A percentile compares a stretch with the other conserved stretches of the same genome.
Evolutionary conservation across 192 early-diverging fungal species (phyloP).

Genomic region (Coemansia brasiliensis): DNA sequence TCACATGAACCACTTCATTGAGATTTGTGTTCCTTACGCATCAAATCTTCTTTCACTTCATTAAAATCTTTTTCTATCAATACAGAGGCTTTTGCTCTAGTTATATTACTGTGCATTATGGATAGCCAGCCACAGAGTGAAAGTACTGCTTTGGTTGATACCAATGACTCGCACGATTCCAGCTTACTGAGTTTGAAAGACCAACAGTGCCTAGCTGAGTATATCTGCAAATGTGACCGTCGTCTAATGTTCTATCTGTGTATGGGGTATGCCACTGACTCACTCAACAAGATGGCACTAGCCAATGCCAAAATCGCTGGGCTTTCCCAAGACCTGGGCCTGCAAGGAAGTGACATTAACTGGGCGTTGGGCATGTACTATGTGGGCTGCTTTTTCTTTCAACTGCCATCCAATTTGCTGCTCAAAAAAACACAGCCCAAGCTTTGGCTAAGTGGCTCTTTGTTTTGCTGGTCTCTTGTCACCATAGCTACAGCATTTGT

Average conservation of each 20-base stretch:
- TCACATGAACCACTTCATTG: too few species aligned
- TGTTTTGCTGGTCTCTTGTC: conserved; percentile 37
- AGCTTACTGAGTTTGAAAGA: conserved; percentile 17
- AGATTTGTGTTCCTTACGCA: too few species aligned
- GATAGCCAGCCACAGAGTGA: too few species aligned
- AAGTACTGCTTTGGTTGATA: too few species aligned
- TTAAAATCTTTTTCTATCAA: too few species aligned
- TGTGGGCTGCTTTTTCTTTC: conserved; percentile 44
- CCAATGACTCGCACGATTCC: too few species aligned
- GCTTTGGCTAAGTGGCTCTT: conserved; percentile 36
- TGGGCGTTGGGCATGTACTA: conserved; percentile 43
- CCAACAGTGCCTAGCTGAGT: conserved; percentile 14
- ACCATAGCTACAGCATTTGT: conserved; percentile 30
- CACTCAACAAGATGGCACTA: conserved; percentile 51
- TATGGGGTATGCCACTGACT: conserved; percentile 40
- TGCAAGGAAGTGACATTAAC: conserved; percentile 37
- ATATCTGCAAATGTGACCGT: conserved; percentile 47
- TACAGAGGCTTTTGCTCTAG: too few species aligned
- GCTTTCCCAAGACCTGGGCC: conserved; percentile 22
- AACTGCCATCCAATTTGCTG: conserved; percentile 47
- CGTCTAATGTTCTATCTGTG: conserved; percentile 40
- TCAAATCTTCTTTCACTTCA: too few species aligned
- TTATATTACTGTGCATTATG: too few species aligned
- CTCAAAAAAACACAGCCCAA: conserved; percentile 34
- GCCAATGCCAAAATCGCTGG: conserved; percentile 46